Percentiles rank a stretch among this genome's conserved stretches.
phyloP scores from a whole-genome alignment of 2,329 filamentous ascomycete genomes.

The Paraphoma sp. region DNA sequence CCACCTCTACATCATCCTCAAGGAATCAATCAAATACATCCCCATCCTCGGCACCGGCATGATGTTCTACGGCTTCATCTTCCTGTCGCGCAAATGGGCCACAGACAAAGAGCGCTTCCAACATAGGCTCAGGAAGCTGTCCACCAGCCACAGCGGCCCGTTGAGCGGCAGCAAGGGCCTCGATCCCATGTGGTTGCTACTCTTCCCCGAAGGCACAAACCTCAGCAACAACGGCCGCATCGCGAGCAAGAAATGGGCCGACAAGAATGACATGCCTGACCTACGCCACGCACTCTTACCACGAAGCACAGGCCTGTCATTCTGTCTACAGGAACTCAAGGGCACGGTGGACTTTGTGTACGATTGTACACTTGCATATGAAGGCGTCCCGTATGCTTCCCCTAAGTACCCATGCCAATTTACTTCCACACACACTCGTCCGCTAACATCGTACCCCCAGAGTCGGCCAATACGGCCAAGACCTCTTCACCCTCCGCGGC shows the following conservation, averaged over 20 bases:
- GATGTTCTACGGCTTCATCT: conserved; percentile 88
- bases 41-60: conserved; percentile 84
- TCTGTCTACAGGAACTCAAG: conserved; percentile 77
- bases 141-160: conserved; percentile 51
- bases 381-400: conserved; percentile 79
- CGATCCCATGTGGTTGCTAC: conserved; percentile 86
- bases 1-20: conserved; percentile 88
- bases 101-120: conserved; percentile 77
- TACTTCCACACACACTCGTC: not conserved
- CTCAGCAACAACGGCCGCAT: conserved; percentile 73
- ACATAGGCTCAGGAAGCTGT: conserved; percentile 76
- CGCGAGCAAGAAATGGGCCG: conserved; percentile 76
- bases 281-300: conserved; percentile 76
- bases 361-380: conserved; percentile 94
- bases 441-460: conserved; percentile 23
- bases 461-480: conserved; percentile 74
- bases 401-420: not conserved
- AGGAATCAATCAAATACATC: conserved; percentile 83
- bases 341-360: conserved; percentile 82
- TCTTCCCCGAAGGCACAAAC: conserved; percentile 90
- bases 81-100: conserved; percentile 90
- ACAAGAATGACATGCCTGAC: conserved; percentile 74
- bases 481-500: conserved; percentile 82
- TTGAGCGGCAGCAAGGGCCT: conserved; percentile 55
- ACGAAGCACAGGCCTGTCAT: conserved; percentile 79